phyloP scores from a whole-genome alignment of 352 stramenopile genomes.

The Thraustotheca clavata region DNA sequence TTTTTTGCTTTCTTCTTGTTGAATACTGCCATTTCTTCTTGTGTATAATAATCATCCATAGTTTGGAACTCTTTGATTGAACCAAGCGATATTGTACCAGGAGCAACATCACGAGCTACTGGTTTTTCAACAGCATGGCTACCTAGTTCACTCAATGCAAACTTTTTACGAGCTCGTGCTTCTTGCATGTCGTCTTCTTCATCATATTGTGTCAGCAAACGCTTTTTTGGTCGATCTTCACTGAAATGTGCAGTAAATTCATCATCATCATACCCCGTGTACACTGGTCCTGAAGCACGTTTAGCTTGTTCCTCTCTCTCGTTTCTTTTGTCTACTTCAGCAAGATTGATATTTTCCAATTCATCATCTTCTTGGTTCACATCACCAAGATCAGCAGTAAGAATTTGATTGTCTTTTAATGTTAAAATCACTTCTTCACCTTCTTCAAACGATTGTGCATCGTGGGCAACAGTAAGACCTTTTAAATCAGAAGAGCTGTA shows the following conservation, averaged over 20 bases:
- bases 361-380: slow-evolving; percentile 68
- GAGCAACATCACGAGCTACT: not conserved
- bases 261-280: slow-evolving; percentile 94
- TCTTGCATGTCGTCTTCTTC: slow-evolving; percentile 58
- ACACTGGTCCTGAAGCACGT: slow-evolving; percentile 64
- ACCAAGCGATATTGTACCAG: slow-evolving; percentile 28
- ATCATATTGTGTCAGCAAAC: slow-evolving; percentile 84
- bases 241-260: slow-evolving; percentile 71
- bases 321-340: slow-evolving; percentile 48
- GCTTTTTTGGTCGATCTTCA: slow-evolving; percentile 33
- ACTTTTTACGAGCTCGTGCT: slow-evolving; percentile 15
- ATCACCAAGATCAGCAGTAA: slow-evolving; percentile 72
- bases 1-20: slow-evolving; percentile 76
- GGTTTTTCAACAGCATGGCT: slow-evolving; percentile 4
- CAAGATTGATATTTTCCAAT: slow-evolving; percentile 80
- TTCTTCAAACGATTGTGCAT: slow-evolving; percentile 76
- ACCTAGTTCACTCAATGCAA: slow-evolving; percentile 2
- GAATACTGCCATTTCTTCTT: slow-evolving; percentile 80
- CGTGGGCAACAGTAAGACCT: slow-evolving; percentile 88
- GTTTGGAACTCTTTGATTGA: slow-evolving; percentile 38
- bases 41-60: slow-evolving; percentile 74
- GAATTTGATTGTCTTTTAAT: slow-evolving; percentile 84
- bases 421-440: slow-evolving; percentile 92
- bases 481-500: slow-evolving; percentile 74
- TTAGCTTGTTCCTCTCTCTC: slow-evolving; percentile 37